Conservation (phyloP, 1,139 yeast genomes). For the Hanseniaspora uvarum region DNA sequence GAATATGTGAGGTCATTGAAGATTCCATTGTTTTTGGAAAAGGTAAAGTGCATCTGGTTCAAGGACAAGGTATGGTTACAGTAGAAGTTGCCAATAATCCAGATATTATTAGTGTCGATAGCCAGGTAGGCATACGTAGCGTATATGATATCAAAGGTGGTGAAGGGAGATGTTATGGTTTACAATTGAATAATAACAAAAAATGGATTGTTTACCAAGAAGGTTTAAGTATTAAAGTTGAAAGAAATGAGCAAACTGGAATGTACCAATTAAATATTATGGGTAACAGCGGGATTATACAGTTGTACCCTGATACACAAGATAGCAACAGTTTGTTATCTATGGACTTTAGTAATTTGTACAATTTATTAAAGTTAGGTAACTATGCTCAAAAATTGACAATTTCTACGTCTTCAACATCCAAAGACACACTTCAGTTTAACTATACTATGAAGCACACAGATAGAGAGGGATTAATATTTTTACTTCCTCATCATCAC, state of each 20-base stretch:
- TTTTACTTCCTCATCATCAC: conserved; percentile 61
- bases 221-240: conserved; percentile 43
- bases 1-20: neutral
- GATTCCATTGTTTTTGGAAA: neutral
- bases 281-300: neutral
- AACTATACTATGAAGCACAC: neutral
- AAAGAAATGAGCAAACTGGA: conserved; percentile 35
- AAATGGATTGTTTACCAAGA: conserved; percentile 30
- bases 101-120: conserved; percentile 48
- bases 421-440: neutral
- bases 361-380: neutral
- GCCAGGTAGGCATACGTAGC: conserved; percentile 46
- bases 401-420: neutral
- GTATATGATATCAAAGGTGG: conserved; percentile 37
- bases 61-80: conserved; percentile 66
- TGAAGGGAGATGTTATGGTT: conserved; percentile 40
- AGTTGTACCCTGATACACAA: neutral
- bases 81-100: conserved; percentile 47
- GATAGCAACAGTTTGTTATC: neutral
- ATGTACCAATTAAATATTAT: neutral
- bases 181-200: conserved; percentile 27
- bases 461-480: conserved; percentile 36
- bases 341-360: neutral
- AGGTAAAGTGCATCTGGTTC: conserved; percentile 35
- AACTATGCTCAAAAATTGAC: neutral